Evolutionary conservation across 148 eudicot species (phyloP).

Genomic region (Nepenthes gracilis): DNA sequence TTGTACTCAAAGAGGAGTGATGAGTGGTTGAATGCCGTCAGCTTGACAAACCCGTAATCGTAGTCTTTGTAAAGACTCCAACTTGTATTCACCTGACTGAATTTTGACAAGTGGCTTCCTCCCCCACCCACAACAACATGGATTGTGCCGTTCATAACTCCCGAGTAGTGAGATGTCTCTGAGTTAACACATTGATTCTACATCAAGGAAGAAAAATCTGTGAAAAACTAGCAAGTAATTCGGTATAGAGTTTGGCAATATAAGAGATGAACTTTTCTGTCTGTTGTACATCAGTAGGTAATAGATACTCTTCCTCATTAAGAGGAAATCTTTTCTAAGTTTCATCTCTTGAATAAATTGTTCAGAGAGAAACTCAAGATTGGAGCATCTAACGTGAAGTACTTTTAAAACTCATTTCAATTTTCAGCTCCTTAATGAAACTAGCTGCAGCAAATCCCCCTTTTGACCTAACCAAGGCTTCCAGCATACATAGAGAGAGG

Average conservation of each 20-base stretch:
- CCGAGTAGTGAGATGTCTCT: conserved; percentile 51
- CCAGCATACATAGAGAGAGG: too few relatives aligned
- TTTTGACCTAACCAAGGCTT: too few relatives aligned
- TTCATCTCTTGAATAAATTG: too few relatives aligned
- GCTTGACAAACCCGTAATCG: conserved; percentile 66
- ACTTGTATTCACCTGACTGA: conserved; percentile 27
- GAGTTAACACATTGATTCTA: conserved; percentile 60
- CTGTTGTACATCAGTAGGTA: too few relatives aligned
- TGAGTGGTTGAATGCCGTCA: conserved; percentile 74
- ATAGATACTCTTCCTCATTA: too few relatives aligned
- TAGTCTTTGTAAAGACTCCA: conserved; percentile 64
- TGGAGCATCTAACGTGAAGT: too few relatives aligned
- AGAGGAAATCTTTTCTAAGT: too few relatives aligned
- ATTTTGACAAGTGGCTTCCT: conserved; percentile 48
- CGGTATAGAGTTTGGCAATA: background rate
- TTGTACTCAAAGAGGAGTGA: conserved; percentile 67
- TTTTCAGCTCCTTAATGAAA: too few relatives aligned
- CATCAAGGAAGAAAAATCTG: background rate
- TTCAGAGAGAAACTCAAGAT: too few relatives aligned
- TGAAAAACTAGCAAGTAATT: background rate
- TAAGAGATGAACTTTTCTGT: too few relatives aligned
- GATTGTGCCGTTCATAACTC: conserved; percentile 72
- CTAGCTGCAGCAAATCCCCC: too few relatives aligned
- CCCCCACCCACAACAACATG: conserved; percentile 80
- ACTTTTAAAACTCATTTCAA: too few relatives aligned